Evolutionary conservation across 2,329 filamentous ascomycete species (phyloP), one percentile per base, ranked within the genome.

Genomic region (Talaromyces sp.): DNA sequence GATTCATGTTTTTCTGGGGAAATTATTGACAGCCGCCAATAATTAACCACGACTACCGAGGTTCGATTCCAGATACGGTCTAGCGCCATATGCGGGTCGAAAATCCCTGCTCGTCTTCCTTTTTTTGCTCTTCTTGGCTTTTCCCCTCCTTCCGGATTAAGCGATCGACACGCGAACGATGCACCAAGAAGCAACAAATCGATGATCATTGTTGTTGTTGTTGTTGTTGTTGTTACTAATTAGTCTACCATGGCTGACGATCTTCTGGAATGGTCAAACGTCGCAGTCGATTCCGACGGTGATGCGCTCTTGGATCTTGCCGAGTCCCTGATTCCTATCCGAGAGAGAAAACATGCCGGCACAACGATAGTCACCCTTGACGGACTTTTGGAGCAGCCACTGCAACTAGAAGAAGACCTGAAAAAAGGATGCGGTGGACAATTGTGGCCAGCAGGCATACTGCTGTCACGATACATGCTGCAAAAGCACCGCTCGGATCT

Each of bases 361-460:
- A 81, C 81, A n/a, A 82, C 80, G 4, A 71, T 70, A 28, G 72
- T 87, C 18, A 80, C 83, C 40, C 95, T 98, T 71, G 88, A 90
- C 65, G 89, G 90, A 44, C 83, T 95, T 58, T 82, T 97, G 36
- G 76, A 81, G 23, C 79, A 84, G 55, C 87, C 90, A 52, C 82
- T 98, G 64, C 82, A 85, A 63, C 85, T 98, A 16, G 89, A 91
- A 70, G 92, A 97, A 75, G 93, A 98, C 75, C 83, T 96, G 55
- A 86, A 85, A 61, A 86, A 90, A 65, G 95, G 95, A 64, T 98
- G 95, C 75, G 95, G 95, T 56, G 95, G 95, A 2, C 91, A 96
- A 76, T 83, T 96, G 10, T 98, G 95, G 95, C 94, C 93, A 3
- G 94, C 94, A 0, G 95, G 95, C 10, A 90, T 96, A 87, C 85